Conservation (phyloP, 495 filamentous ascomycete genomes). For the Rostrohypoxylon terebratum region DNA sequence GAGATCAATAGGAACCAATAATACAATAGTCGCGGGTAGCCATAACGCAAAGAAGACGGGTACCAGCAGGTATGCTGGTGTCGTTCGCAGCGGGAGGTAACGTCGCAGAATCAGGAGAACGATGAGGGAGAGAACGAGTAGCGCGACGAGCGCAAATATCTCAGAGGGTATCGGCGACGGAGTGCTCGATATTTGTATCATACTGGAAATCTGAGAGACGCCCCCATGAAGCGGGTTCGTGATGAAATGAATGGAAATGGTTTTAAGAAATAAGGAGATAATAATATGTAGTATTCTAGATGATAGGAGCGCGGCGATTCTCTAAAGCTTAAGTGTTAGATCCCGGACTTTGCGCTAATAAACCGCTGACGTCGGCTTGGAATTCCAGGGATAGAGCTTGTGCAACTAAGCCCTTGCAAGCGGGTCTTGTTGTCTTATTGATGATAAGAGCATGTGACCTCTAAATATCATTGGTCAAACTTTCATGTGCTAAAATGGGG, state of each 20-base stretch:
- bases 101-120: conserved; percentile 86
- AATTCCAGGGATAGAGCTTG: conserved; percentile 16
- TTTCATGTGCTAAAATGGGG: not conserved
- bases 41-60: conserved; percentile 94
- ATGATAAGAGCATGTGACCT: not conserved
- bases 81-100: conserved; percentile 89
- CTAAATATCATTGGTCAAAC: not conserved
- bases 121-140: conserved; percentile 76
- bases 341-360: not conserved
- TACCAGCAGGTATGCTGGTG: conserved; percentile 88
- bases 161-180: conserved; percentile 70
- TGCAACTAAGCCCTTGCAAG: not conserved
- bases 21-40: conserved; percentile 91
- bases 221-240: conserved; percentile 21
- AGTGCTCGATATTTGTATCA: conserved; percentile 50
- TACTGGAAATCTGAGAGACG: conserved; percentile 36
- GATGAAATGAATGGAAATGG: conserved; percentile 25
- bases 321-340: not conserved
- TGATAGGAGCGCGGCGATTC: conserved; percentile 17
- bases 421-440: not conserved
- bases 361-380: conserved; percentile 37
- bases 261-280: not conserved
- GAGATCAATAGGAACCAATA: conserved; percentile 95
- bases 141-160: conserved; percentile 76
- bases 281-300: no score